phyloP scores from a whole-genome alignment of 164 flowering plant species.

The Magnolia officinalis region DNA sequence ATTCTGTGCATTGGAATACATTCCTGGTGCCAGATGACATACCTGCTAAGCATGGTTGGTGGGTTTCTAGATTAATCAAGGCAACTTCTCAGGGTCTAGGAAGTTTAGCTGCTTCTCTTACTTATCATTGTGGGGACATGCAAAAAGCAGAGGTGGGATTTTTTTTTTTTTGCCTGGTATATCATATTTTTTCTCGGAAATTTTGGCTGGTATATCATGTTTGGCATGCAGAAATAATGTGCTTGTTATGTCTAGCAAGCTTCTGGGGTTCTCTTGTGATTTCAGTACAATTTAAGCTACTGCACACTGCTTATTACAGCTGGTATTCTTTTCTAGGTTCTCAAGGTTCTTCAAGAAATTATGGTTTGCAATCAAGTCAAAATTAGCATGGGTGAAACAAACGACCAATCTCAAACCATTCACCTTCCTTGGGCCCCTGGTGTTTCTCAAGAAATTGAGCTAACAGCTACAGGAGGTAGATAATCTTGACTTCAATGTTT shows the following conservation, averaged over 20 bases:
- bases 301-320: background rate
- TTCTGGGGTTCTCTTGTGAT: background rate
- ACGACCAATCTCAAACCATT: conserved; percentile 29
- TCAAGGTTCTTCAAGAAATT: conserved; percentile 75
- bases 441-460: conserved; percentile 68
- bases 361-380: conserved; percentile 69
- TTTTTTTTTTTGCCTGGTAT: conserved; percentile 4
- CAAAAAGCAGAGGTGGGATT: conserved; percentile 50
- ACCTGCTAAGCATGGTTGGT: conserved; percentile 40
- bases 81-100: conserved; percentile 67
- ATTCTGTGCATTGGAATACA: conserved; percentile 50
- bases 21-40: conserved; percentile 35
- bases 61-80: conserved; percentile 45
- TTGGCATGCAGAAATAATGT: background rate
- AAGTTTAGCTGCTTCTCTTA: conserved; percentile 65
- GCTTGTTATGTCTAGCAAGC: background rate
- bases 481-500: conserved; percentile 6
- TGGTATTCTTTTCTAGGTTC: conserved; percentile 35
- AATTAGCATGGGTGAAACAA: conserved; percentile 30
- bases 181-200: background rate
- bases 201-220: background rate
- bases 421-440: conserved; percentile 87
- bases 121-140: conserved; percentile 39
- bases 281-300: background rate
- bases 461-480: conserved; percentile 78